These are phyloP conservation scores for Colletotrichum shisoi DNA, from an alignment of 2,329 filamentous ascomycete genomes.

Conservation along the genomic window DNA sequence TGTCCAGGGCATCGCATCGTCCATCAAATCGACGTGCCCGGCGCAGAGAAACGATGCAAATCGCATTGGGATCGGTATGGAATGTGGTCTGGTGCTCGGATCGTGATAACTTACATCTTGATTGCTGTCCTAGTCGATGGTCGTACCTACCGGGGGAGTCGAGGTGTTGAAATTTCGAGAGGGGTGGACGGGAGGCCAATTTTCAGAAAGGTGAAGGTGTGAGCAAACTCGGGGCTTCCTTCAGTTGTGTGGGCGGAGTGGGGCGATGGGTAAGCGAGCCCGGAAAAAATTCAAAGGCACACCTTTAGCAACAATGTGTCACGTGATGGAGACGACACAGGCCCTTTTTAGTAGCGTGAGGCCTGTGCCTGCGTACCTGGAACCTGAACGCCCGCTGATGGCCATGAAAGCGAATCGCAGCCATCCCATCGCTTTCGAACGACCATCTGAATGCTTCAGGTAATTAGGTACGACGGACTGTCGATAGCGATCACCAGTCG, in stretches of 20 bases:
- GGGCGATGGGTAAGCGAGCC: constrained; percentile 44
- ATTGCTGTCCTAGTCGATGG: constrained; percentile 50
- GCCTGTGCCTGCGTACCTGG: constrained; percentile 1
- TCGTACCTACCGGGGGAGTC: constrained; percentile 45
- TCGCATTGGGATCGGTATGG: constrained; percentile 28
- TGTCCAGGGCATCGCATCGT: constrained; percentile 15
- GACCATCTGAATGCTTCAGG: too few relatives aligned
- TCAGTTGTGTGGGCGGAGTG: constrained; percentile 54
- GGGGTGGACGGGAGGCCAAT: constrained; percentile 49
- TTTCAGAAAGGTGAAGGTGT: constrained; percentile 42
- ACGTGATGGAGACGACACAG: constrained; percentile 42
- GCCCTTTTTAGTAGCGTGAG: constrained; percentile 7
- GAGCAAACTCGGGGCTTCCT: constrained; percentile 46
- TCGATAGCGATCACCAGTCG: too few relatives aligned
- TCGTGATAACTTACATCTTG: constrained; percentile 52
- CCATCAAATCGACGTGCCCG: constrained; percentile 15
- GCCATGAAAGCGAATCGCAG: background rate
- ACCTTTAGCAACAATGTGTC: constrained; percentile 18
- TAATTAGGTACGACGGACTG: background rate
- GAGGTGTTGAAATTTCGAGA: constrained; percentile 50
- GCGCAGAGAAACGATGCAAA: constrained; percentile 25
- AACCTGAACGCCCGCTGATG: background rate
- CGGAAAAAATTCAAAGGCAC: constrained; percentile 44
- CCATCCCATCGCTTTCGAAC: background rate
- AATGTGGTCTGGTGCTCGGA: constrained; percentile 16